Conservation (phyloP, 129 eudicot species). For the Ambrosia trifida region DNA sequence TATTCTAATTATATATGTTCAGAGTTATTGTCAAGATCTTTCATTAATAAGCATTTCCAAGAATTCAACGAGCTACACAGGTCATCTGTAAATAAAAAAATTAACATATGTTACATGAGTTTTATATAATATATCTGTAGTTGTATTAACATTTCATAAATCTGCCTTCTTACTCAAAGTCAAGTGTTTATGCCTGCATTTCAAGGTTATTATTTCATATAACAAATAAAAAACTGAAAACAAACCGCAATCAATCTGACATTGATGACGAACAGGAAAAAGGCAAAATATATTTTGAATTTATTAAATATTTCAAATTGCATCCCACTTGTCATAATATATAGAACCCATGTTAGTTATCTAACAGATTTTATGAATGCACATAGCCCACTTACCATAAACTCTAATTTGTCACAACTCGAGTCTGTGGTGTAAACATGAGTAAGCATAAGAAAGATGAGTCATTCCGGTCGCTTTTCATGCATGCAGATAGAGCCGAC, state of each 20-base stretch:
- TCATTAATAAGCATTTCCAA: neutral
- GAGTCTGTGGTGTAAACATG: neutral
- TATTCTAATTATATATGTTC: no score
- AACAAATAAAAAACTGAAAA: neutral
- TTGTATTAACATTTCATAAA: neutral
- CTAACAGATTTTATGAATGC: neutral
- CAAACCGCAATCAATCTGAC: neutral
- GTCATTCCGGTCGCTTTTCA: constrained; percentile 58
- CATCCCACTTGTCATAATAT: no score
- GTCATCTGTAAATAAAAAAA: neutral
- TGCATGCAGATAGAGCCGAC: constrained; percentile 73
- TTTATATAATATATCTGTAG: neutral
- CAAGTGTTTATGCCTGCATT: neutral
- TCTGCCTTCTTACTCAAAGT: neutral
- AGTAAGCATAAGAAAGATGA: constrained; percentile 27
- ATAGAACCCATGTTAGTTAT: no score
- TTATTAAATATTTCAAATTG: no score
- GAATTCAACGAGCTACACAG: neutral
- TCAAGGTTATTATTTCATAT: neutral
- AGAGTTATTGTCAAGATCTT: no score
- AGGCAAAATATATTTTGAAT: no score
- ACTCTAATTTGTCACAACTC: neutral
- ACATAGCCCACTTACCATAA: neutral
- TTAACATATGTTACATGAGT: neutral
- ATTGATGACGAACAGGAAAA: neutral